Base-by-base conservation (phyloP, 192 early-diverging fungal species). In the Diversispora eburnea region DNA sequence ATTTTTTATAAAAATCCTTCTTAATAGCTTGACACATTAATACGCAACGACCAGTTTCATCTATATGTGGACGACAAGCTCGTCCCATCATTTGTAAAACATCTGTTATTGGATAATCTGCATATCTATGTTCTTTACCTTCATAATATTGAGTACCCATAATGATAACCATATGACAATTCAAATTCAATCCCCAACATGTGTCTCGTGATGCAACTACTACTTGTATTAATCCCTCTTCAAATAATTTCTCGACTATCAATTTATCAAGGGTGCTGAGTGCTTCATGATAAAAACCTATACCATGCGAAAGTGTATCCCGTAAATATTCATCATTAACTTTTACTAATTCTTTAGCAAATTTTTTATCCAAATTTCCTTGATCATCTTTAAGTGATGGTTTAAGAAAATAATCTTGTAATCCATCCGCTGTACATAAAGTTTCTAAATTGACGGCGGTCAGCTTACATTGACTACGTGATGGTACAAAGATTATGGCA, bases 1-100 rank as follows among this genome's bases (percentile, higher is more conserved):
- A 99, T 81, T 95, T 95, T 70, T 98, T 98, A 87, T 95, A 99
- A 73, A 95, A 95, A 43, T 97, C 95, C 79, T 97, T 97, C 77
- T 98, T 95, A 64, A 89, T 92, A 10, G 87, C 84, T 82, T 92
- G 92, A 59, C 95, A 98, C 96, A 99, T 97, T 47, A 99, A 79
- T 17, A 96, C 89, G 70, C 95, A 95, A 22, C 85, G 80, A 2
- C 91, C 95, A 51, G 85, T 84, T 42, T 87, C 81, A 70, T 89
- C 90, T 8, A 84, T 72, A 15, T 77, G 70, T 41, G 91, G 90
- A 5, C 88, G 80, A 19, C 91, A 90, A 4, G 96, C 95, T 13
- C 94, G 86, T 5, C 98, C 98, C 90, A 98, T 93, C 98, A 99
- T 99, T 81, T 99, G 95, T 70, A 98, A 81, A 55, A 98, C 91